Evolutionary conservation across 495 filamentous ascomycete genomes (phyloP).

Genomic region (Podospora didyma): DNA sequence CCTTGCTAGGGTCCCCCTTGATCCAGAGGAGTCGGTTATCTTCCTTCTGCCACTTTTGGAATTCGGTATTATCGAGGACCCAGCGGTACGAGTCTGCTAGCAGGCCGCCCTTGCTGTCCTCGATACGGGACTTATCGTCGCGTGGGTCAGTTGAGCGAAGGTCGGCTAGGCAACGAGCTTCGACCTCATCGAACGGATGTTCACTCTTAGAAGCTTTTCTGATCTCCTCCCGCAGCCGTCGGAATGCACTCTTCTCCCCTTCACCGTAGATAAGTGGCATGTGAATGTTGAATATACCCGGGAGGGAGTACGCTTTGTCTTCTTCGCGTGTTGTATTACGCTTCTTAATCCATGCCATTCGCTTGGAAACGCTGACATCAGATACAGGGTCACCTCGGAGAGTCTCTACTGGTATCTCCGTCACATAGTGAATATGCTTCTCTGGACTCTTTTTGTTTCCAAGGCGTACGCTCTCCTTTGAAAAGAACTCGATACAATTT

Average conservation of each 20-base stretch:
- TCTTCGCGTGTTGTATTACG: no score
- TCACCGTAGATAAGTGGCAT: no score
- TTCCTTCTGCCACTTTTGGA: background rate
- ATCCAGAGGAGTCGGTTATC: background rate
- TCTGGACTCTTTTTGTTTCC: constrained; percentile 3
- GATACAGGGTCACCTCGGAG: background rate
- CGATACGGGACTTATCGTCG: background rate
- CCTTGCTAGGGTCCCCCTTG: no score
- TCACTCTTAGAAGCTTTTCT: no score
- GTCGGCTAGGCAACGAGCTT: background rate
- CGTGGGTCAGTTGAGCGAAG: background rate
- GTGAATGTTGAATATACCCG: no score
- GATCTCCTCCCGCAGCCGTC: background rate
- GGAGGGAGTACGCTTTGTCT: no score
- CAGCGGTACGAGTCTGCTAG: background rate
- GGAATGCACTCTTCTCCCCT: no score
- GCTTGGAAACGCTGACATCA: background rate
- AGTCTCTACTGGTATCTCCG: constrained; percentile 1
- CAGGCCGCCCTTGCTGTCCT: background rate
- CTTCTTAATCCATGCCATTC: no score
- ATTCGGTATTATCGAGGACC: background rate
- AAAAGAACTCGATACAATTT: background rate
- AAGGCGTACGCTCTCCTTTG: background rate
- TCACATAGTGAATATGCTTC: constrained; percentile 1
- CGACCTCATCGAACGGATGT: no score